Evolutionary conservation across 108 stramenopile genomes (phyloP).

Genomic region (Fragilaria crotonensis): DNA sequence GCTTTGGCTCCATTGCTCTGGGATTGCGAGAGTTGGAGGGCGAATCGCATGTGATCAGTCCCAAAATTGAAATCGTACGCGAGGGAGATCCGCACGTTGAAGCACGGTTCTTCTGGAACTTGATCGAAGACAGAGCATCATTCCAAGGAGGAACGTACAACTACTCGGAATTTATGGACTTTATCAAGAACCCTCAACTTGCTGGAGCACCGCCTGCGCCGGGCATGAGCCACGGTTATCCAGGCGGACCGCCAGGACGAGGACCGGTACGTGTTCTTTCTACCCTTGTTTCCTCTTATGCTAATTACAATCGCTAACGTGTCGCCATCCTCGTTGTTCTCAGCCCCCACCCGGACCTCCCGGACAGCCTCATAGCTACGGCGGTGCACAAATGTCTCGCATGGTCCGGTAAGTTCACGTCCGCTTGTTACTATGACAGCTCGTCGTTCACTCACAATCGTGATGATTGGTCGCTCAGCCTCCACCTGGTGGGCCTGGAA

Average conservation of each 20-base stretch:
- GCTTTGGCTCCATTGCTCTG: slow-evolving; percentile 69
- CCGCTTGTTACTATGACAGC: background rate
- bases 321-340: slow-evolving; percentile 13
- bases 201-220: slow-evolving; percentile 13
- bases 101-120: slow-evolving; percentile 87
- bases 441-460: background rate
- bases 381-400: slow-evolving; percentile 4
- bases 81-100: slow-evolving; percentile 89
- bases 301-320: background rate
- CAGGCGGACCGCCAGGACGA: slow-evolving; percentile 3
- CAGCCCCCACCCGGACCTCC: slow-evolving; percentile 30
- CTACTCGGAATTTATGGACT: slow-evolving; percentile 85
- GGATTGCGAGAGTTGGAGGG: slow-evolving; percentile 74
- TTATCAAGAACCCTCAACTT: slow-evolving; percentile 38
- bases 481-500: slow-evolving; percentile 5
- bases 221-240: background rate
- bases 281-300: background rate
- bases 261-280: background rate
- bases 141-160: slow-evolving; percentile 90
- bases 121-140: slow-evolving; percentile 93
- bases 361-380: slow-evolving; percentile 8
- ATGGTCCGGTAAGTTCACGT: background rate
- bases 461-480: slow-evolving; percentile 6
- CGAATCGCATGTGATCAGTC: slow-evolving; percentile 32
- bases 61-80: slow-evolving; percentile 76